These are phyloP conservation scores for Phytophthora fragariae DNA, from an alignment of 352 stramenopile genomes.

Conservation along the genomic window DNA sequence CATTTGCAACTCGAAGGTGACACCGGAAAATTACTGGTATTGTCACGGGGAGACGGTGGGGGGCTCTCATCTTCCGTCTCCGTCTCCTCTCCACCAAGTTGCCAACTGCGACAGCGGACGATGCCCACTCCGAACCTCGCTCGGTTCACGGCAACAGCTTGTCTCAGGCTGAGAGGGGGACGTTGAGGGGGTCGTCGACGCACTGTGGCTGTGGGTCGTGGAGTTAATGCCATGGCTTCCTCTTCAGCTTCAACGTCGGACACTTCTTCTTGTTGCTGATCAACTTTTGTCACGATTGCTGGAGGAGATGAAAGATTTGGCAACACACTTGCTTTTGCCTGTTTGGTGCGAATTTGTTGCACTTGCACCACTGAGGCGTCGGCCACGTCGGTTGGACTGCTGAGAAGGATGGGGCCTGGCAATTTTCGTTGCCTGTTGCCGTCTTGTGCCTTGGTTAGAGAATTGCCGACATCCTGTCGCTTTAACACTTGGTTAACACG, in stretches of 20 bases:
- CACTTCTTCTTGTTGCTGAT: slow-evolving; percentile 10
- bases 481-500: slow-evolving; percentile 14
- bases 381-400: slow-evolving; percentile 39
- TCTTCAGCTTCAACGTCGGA: slow-evolving; percentile 13
- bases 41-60: neutral
- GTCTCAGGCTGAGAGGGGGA: slow-evolving; percentile 28
- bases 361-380: slow-evolving; percentile 12
- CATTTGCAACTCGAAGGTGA: slow-evolving; percentile 9
- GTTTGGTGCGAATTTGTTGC: slow-evolving; percentile 23
- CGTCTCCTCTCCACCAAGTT: slow-evolving; percentile 29
- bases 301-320: slow-evolving; percentile 17
- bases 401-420: slow-evolving; percentile 11
- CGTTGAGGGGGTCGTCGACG: slow-evolving; percentile 6
- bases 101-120: slow-evolving; percentile 29
- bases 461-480: neutral
- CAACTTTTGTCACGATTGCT: slow-evolving; percentile 14
- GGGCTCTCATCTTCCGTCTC: slow-evolving; percentile 35
- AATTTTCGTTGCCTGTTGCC: neutral
- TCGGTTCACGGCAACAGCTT: slow-evolving; percentile 12
- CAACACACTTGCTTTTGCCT: slow-evolving; percentile 23
- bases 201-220: slow-evolving; percentile 7
- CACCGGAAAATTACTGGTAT: neutral
- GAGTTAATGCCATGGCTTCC: slow-evolving; percentile 19
- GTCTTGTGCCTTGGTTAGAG: neutral
- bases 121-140: slow-evolving; percentile 33